These are phyloP conservation scores for Aspergillus sojae DNA, from an alignment of 2,329 filamentous ascomycete species.

Conservation along the genomic window DNA sequence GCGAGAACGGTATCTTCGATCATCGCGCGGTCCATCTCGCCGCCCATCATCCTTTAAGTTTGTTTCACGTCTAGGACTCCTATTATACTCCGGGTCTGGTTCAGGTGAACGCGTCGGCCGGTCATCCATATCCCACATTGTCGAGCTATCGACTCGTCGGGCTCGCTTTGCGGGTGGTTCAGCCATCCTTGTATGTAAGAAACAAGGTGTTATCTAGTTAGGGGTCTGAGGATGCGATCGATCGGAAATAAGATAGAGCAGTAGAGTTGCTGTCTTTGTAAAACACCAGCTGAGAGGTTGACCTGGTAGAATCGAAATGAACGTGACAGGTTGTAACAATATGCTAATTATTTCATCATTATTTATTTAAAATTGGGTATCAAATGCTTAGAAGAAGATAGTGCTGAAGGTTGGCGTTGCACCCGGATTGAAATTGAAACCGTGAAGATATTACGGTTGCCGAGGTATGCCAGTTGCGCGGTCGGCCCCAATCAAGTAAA, in stretches of 20 bases:
- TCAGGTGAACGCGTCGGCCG: conserved; percentile 31
- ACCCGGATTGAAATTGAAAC: conserved; percentile 2
- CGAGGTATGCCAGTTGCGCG: neutral
- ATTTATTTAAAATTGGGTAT: conserved; percentile 13
- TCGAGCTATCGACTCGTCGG: conserved; percentile 59
- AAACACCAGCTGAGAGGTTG: neutral
- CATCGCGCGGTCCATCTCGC: conserved; percentile 41
- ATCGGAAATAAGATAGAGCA: neutral
- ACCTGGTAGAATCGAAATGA: neutral
- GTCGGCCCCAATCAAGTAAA: neutral
- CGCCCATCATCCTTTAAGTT: conserved; percentile 39
- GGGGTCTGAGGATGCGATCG: neutral
- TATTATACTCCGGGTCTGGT: conserved; percentile 35
- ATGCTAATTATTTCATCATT: conserved; percentile 3
- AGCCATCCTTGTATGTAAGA: conserved; percentile 46
- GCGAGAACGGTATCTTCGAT: conserved; percentile 44
- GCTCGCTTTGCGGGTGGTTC: conserved; percentile 57
- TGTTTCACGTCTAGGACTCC: conserved; percentile 40
- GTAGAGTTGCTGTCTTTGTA: neutral
- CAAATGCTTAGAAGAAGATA: conserved; percentile 7
- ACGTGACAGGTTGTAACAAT: neutral
- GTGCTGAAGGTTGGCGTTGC: neutral
- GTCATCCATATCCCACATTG: conserved; percentile 61
- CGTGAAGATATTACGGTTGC: conserved; percentile 10
- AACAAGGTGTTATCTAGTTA: neutral